Base-by-base conservation (phyloP, 2,329 filamentous ascomycete genomes). In the Aspergillus sp. region DNA sequence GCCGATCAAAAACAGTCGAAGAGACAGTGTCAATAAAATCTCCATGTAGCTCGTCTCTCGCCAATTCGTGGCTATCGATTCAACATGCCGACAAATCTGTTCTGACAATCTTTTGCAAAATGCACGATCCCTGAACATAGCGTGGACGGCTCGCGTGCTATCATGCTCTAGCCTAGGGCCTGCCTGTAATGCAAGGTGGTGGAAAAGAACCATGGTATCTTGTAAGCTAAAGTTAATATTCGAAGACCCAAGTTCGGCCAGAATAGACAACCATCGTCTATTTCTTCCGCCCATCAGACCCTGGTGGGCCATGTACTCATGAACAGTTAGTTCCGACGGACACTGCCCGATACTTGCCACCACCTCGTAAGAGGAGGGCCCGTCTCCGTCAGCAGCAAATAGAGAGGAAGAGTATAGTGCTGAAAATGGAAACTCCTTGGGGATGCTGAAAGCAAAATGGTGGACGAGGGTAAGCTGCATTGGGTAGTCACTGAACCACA, bases 191-290 rank as follows among this genome's bases (percentile, higher is more conserved):
- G 79, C 73, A 1, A 89, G 71, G 8, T 83, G 81, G 1, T 73
- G 71, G 1, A 90, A 66, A 0, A 88, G 62, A 0, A 73, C 58
- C 30, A 77, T 76, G 0, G 82, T 83, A 0, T 79, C 75, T 30
- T 83, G 77, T 0, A 78, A 79, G 30, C 82, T 84, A 59, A 89
- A 84, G 60, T 89, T 88, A 3, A 91, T 51, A 58, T 81, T 82
- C 0, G 80, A 77, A 1, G 80, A 77, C 0, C 77, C 81, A 3
- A 86, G 64, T 59, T 86, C 82, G 0, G 77, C 59, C 0, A 84
- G 63, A 0, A 86, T 72, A 3, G 76, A 73, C 1, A 74, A 66
- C 81, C 83, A 84, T 5, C 82, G 74, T 1, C 76, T 66, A 44
- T 69, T 57, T 15, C 71, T 76, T 0, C 81, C 81, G 3, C 73